Conservation (phyloP, 2,329 filamentous ascomycete species). For the Plenodomus tracheiphilus region DNA sequence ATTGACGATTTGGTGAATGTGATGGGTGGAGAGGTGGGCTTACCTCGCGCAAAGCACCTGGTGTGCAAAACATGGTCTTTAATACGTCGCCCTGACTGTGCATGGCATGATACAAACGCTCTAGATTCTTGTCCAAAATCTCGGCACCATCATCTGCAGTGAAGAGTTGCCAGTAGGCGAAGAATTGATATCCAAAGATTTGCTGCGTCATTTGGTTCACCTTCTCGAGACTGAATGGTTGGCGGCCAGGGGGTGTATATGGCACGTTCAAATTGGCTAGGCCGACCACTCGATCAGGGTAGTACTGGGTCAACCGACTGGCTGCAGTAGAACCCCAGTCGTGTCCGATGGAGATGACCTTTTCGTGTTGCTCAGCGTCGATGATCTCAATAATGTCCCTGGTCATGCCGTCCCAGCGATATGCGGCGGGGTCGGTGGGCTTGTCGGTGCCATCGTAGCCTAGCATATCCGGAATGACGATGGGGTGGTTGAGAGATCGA, state of each 20-base stretch:
- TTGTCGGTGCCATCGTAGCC: constrained; percentile 45
- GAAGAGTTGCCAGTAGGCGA: constrained; percentile 55
- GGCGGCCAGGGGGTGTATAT: constrained; percentile 44
- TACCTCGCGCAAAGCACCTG: constrained; percentile 38
- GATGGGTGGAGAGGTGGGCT: too few species aligned
- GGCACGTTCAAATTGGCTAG: constrained; percentile 49
- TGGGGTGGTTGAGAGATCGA: constrained; percentile 45
- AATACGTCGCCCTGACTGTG: constrained; percentile 42
- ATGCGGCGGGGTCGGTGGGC: constrained; percentile 27
- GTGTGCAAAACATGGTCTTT: constrained; percentile 43
- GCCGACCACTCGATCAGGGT: constrained; percentile 48
- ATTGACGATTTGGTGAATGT: too few species aligned
- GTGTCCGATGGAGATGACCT: constrained; percentile 52
- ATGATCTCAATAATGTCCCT: constrained; percentile 32
- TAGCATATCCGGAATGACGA: constrained; percentile 45
- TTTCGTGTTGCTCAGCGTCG: constrained; percentile 22
- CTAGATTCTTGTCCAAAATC: constrained; percentile 46
- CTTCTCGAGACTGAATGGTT: constrained; percentile 45
- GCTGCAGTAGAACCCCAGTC: constrained; percentile 54
- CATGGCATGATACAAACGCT: constrained; percentile 42
- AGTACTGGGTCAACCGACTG: constrained; percentile 49
- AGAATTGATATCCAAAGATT: constrained; percentile 43
- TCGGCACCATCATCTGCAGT: constrained; percentile 44
- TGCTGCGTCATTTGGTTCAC: constrained; percentile 38
- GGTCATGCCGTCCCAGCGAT: constrained; percentile 26